Evolutionary conservation across 2,329 filamentous ascomycete species (phyloP), one percentile per base, ranked within the genome.

Genomic region (Fusarium sp.): DNA sequence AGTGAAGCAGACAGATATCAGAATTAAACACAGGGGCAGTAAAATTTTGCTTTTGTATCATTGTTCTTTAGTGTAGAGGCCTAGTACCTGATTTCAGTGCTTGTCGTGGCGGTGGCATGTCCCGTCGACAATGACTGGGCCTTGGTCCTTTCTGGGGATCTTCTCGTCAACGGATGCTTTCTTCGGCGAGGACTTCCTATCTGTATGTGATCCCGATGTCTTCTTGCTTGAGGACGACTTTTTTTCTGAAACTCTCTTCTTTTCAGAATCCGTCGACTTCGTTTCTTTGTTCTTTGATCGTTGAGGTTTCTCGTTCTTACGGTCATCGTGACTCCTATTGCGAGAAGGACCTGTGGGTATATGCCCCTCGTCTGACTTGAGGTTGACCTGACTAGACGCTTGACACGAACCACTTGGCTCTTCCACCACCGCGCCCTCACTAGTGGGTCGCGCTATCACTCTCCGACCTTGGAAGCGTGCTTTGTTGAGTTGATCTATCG

Each of bases 401-500:
- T 60, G 55, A 41, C 41, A 37, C 41, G 37, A 46, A 22, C 26
- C 32, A 20, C 17, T 39, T 20, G 46, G 20, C 45, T 67, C 68
- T 26, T 46, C 51, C 33, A 32, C 54, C 14, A 41, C 56, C 24
- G 60, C 67, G 20, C 67, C 68, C 50, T 75, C 71, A 14, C 46
- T 56, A 22, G 67, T 57, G 43, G 71, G 54, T 19, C 71, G 70
- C 19, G 73, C 74, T 26, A 56, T 57, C 20, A 78, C 63, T 35
- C 66, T 67, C 14, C 69, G 69, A 10, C 70, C 65, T 43, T 71
- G 66, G 41, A 76, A 78, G 7, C 64, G 60, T 32, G 71, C 62
- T 50, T 71, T 70, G 48, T 76, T 65, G 15, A 78, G 58, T 37
- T 70, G 65, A 20, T 73, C 67, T 40, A 72, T 67, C 3, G 72